Conservation (phyloP, 2,329 filamentous ascomycete species). For the Daldinia eschscholtzii region DNA sequence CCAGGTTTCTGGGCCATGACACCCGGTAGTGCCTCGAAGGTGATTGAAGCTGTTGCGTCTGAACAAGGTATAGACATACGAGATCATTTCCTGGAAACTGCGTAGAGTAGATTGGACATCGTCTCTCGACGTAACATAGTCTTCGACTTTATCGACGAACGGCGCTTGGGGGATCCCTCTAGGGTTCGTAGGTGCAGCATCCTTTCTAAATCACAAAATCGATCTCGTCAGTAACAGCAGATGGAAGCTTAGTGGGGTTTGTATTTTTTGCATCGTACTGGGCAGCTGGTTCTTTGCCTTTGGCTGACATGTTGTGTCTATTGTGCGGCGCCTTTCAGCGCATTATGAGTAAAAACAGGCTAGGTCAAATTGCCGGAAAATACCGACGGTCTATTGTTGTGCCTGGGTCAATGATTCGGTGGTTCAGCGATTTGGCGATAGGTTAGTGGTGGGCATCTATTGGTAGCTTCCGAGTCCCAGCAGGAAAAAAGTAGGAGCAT, state of each 20-base stretch:
- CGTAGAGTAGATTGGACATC: conserved; percentile 85
- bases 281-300: conserved; percentile 45
- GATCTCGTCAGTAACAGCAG: conserved; percentile 20
- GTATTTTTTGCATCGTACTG: conserved; percentile 34
- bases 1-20: not conserved
- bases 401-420: not conserved
- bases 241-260: not conserved
- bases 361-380: conserved; percentile 1
- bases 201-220: conserved; percentile 55
- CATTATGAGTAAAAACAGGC: conserved; percentile 16
- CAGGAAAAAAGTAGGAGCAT: conserved; percentile 32
- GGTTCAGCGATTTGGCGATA: not conserved
- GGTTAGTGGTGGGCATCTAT: conserved; percentile 7
- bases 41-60: not conserved
- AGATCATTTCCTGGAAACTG: conserved; percentile 94
- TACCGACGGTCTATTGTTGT: conserved; percentile 8
- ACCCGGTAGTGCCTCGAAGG: too few relatives aligned
- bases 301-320: conserved; percentile 41
- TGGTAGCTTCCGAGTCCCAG: conserved; percentile 23
- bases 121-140: conserved; percentile 82
- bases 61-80: conserved; percentile 65
- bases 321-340: conserved; percentile 16
- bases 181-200: conserved; percentile 75
- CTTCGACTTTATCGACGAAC: conserved; percentile 89
- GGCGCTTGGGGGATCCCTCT: conserved; percentile 86